A percentile compares a stretch with the other conserved stretches of the same genome.
Conservation (phyloP, 371 early-diverging fungal genomes). For the Mucor mucedo region DNA sequence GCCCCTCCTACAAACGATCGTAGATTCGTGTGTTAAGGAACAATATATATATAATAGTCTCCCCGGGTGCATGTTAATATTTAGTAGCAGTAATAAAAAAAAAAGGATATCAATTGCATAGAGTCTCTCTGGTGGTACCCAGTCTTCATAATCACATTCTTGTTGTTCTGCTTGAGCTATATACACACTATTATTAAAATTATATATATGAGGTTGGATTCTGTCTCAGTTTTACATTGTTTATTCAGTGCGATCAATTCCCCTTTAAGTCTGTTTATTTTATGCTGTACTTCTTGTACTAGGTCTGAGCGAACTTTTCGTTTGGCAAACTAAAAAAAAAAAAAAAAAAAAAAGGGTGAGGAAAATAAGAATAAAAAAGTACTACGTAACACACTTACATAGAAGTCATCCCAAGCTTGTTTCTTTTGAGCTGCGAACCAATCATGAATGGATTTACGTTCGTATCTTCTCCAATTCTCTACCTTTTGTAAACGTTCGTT, state of each 20-base stretch:
- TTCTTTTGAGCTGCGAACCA: conserved; percentile 39
- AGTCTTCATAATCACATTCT: conserved; percentile 25
- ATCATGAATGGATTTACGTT: conserved; percentile 29
- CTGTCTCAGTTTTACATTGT: conserved; percentile 20
- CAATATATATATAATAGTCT: no score
- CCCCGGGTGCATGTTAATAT: neutral
- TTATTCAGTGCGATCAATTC: conserved; percentile 24
- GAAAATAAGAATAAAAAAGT: neutral
- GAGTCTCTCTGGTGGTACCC: conserved; percentile 37
- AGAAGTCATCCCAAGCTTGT: conserved; percentile 38
- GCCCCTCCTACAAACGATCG: conserved; percentile 40
- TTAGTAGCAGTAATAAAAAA: conserved; percentile 1
- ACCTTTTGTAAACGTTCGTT: conserved; percentile 24
- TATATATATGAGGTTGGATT: neutral
- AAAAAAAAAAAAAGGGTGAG: neutral
- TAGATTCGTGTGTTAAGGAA: conserved; percentile 29
- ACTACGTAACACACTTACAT: conserved; percentile 27
- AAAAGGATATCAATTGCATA: conserved; percentile 43
- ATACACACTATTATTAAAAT: no score
- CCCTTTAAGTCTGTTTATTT: conserved; percentile 26
- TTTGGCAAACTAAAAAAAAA: conserved; percentile 24
- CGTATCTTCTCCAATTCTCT: conserved; percentile 29
- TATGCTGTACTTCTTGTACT: conserved; percentile 18
- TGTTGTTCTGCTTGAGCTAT: conserved; percentile 6
- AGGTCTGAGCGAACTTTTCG: conserved; percentile 27